A percentile compares a stretch with the other conserved stretches of the same genome.
phyloP scores from a whole-genome alignment of 768 basidiomycete genomes.

The Russula vinacea region DNA sequence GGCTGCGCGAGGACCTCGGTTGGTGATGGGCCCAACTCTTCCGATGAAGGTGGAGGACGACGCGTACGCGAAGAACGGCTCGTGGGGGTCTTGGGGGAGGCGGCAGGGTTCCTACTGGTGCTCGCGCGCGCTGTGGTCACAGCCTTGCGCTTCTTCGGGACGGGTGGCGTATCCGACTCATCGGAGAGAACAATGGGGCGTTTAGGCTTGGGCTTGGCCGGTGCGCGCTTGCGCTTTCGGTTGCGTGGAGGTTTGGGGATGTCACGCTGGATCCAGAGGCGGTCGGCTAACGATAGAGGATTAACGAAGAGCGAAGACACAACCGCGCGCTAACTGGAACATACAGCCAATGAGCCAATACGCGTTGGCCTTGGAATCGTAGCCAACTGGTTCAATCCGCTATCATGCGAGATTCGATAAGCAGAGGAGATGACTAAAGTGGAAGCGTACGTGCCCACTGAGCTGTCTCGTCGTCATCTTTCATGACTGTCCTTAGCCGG shows the following conservation, averaged over 20 bases:
- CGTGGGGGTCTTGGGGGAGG: slow-evolving; percentile 11
- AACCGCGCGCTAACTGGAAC: slow-evolving; percentile 30
- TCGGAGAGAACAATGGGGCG: slow-evolving; percentile 27
- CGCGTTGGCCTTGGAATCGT: slow-evolving; percentile 71
- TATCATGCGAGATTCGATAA: slow-evolving; percentile 34
- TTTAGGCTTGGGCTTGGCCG: slow-evolving; percentile 36
- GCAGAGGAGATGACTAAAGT: not conserved
- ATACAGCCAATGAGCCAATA: slow-evolving; percentile 84
- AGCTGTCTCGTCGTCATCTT: slow-evolving; percentile 71
- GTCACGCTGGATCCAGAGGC: slow-evolving; percentile 82
- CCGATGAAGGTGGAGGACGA: slow-evolving; percentile 8
- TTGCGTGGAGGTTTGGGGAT: slow-evolving; percentile 47
- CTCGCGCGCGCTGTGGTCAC: slow-evolving; percentile 20
- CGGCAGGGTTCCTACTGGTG: slow-evolving; percentile 11
- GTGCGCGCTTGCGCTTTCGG: slow-evolving; percentile 42
- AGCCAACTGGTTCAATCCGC: slow-evolving; percentile 85
- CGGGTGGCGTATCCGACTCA: slow-evolving; percentile 30
- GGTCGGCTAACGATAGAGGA: slow-evolving; percentile 52
- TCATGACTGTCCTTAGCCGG: slow-evolving; percentile 69
- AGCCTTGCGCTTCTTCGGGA: slow-evolving; percentile 32
- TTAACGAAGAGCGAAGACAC: slow-evolving; percentile 4
- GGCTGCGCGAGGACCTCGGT: slow-evolving; percentile 57
- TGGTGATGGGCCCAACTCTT: slow-evolving; percentile 31
- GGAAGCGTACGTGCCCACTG: slow-evolving; percentile 58
- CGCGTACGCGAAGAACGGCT: slow-evolving; percentile 17